A percentile compares a stretch with the other conserved stretches of the same genome.
These are phyloP conservation scores for Xylariaceae sp. DNA, from an alignment of 2,329 filamentous ascomycete genomes.

Conservation along the genomic window DNA sequence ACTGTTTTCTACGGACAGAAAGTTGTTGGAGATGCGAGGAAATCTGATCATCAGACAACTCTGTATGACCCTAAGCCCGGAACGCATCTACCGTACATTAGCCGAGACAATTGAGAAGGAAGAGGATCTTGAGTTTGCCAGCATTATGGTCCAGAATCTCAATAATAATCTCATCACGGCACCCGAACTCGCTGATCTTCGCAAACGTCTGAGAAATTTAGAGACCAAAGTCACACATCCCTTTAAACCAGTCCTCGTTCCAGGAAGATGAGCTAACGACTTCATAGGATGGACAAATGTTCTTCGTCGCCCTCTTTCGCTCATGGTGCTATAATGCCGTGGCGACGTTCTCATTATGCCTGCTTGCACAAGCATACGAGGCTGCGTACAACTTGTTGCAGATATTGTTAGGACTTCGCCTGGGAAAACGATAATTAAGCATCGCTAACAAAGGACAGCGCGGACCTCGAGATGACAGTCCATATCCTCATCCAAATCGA, in stretches of 20 bases:
- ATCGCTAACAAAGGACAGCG: constrained; percentile 59
- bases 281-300: constrained; percentile 83
- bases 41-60: constrained; percentile 97
- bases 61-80: constrained; percentile 89
- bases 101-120: constrained; percentile 98
- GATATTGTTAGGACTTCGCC: constrained; percentile 73
- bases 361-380: constrained; percentile 96
- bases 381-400: constrained; percentile 96
- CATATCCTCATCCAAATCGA: constrained; percentile 99
- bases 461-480: constrained; percentile 97
- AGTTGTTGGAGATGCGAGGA: constrained; percentile 87
- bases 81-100: constrained; percentile 93
- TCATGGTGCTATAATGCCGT: constrained; percentile 99
- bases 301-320: constrained; percentile 92
- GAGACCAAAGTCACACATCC: constrained; percentile 73
- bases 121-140: constrained; percentile 97
- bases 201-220: constrained; percentile 87
- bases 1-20: constrained; percentile 92
- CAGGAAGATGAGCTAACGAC: constrained; percentile 18
- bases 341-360: constrained; percentile 92
- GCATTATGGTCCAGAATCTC: constrained; percentile 98
- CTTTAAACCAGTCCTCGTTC: not conserved
- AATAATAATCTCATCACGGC: constrained; percentile 99
- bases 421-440: not conserved
- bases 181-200: constrained; percentile 87